Evolutionary conservation across 768 basidiomycete genomes (phyloP).

Genomic region (Nidularia pulvinata): DNA sequence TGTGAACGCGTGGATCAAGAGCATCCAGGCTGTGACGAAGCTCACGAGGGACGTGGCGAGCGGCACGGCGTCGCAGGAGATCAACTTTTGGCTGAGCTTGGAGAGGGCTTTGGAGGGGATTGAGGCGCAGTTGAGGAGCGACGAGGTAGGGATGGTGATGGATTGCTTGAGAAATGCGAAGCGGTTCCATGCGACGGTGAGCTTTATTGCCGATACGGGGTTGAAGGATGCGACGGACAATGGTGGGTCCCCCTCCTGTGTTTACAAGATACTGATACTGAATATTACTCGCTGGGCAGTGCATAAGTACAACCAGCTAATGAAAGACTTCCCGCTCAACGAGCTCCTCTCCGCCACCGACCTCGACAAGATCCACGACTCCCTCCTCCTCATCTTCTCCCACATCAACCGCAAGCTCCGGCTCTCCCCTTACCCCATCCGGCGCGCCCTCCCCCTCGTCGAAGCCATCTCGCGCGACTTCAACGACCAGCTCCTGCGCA

Average conservation of each 20-base stretch:
- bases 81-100: slow-evolving; percentile 98
- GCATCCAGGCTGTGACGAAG: slow-evolving; percentile 96
- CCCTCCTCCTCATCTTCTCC: slow-evolving; percentile 82
- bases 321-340: slow-evolving; percentile 99
- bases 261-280: neutral
- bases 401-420: slow-evolving; percentile 97
- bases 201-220: slow-evolving; percentile 97
- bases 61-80: slow-evolving; percentile 97
- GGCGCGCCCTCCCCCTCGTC: slow-evolving; percentile 93
- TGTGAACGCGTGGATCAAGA: slow-evolving; percentile 98
- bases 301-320: slow-evolving; percentile 97
- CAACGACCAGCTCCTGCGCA: slow-evolving; percentile 91
- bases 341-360: slow-evolving; percentile 97
- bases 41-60: slow-evolving; percentile 91
- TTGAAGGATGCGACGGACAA: slow-evolving; percentile 91
- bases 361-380: slow-evolving; percentile 92
- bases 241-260: slow-evolving; percentile 43
- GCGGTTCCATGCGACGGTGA: slow-evolving; percentile 95
- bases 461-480: slow-evolving; percentile 99
- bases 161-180: slow-evolving; percentile 95
- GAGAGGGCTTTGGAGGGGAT: slow-evolving; percentile 94
- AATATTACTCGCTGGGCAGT: slow-evolving; percentile 40
- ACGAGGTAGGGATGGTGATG: slow-evolving; percentile 92
- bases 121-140: slow-evolving; percentile 87
- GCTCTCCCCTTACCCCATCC: slow-evolving; percentile 95